Conservation (phyloP, 495 filamentous ascomycete species). For the Hypoxylon crocopeplum region DNA sequence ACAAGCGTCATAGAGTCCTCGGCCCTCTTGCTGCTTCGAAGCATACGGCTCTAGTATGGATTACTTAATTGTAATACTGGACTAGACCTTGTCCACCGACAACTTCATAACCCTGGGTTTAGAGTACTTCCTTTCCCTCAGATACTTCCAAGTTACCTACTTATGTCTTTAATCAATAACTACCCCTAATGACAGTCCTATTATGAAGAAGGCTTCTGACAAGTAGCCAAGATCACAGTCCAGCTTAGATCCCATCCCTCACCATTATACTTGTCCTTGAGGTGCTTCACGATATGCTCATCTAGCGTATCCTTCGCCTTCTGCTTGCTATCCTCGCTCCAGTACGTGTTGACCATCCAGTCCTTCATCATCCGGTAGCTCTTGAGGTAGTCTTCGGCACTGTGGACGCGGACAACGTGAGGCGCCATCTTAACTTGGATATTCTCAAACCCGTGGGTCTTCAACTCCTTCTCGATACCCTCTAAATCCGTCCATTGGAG, state of each 20-base stretch:
- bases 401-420: conserved; percentile 36
- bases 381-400: conserved; percentile 40
- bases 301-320: conserved; percentile 45
- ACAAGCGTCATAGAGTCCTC: too few relatives aligned
- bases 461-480: conserved; percentile 44
- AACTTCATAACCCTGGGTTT: too few relatives aligned
- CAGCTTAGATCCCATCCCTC: conserved; percentile 47
- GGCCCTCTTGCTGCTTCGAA: too few relatives aligned
- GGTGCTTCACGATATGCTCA: conserved; percentile 38
- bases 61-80: too few relatives aligned
- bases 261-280: conserved; percentile 46
- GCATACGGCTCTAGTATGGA: too few relatives aligned
- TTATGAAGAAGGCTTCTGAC: conserved; percentile 32
- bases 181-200: background rate
- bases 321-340: conserved; percentile 48
- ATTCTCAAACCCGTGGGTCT: conserved; percentile 39
- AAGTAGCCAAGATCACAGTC: conserved; percentile 43
- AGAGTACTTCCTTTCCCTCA: too few relatives aligned
- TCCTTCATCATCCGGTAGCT: conserved; percentile 46
- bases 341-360: conserved; percentile 43
- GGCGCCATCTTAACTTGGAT: conserved; percentile 43
- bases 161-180: background rate
- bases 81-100: too few relatives aligned
- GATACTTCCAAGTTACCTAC: background rate
- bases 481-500: conserved; percentile 46